Base-by-base conservation (phyloP, 495 filamentous ascomycete genomes). In the Podospora appendiculata region DNA sequence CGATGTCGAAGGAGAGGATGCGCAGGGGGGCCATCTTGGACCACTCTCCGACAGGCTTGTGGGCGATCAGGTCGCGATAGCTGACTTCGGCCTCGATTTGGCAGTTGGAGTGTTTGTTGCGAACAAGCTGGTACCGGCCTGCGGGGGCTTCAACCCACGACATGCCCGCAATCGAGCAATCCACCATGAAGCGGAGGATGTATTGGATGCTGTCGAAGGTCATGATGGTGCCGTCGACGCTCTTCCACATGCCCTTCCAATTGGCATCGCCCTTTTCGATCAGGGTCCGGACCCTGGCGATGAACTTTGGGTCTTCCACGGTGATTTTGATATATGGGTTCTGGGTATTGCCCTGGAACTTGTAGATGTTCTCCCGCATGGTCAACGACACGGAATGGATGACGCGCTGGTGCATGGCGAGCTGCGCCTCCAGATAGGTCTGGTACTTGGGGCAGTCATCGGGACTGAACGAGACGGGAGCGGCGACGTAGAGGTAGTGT, bases 191-290 rank as follows among this genome's bases (percentile, higher is more conserved):
- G 54, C 93, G 79, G 58, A 97, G 67, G 5, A 99, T 79, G 60
- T 96, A 99, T 73, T 93, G 89, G 57, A 99, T 90, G 53, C 79
- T 94, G 69, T 99, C 93, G 58, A 89, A 99, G 0, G 93, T 96
- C 65, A 87, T 78, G 53, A 95, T 80, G 6, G 77, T 79, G 13
- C 75, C 78, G 7, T 90, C 87, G 1, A 71, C 71, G 35, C 67
- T 76, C 52, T 82, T 85, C 94, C 94, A 99, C 66, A 96, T 76
- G 13, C 87, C 81, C 58, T 90, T 95, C 74, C 86, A 97, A 61
- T 96, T 97, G 51, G 84, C 83, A 41, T 80, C 70, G n/a, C 84
- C 83, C 10, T 65, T 71, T 70, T 96, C 88, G 19, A 99, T 83
- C 10, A 74, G 67, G 4, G 70, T 73, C 41, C 93, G 85, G 19